These are phyloP conservation scores for Lunularia cruciata DNA, from an alignment of 225 moss, liverwort and hornwort genomes.

Conservation along the genomic window DNA sequence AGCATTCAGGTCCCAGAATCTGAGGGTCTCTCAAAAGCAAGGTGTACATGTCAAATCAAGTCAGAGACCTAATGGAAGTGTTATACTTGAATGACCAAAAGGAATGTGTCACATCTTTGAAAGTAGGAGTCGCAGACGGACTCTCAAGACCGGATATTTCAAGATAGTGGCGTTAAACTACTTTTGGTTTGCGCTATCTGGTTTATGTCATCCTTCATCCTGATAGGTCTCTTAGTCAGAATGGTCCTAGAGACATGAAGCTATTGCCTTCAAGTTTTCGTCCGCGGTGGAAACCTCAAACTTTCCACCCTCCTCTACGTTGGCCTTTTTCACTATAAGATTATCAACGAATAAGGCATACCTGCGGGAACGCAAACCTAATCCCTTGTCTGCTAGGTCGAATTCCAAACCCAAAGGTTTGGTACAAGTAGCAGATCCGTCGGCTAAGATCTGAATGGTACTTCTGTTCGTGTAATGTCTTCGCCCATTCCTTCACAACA, in stretches of 20 bases:
- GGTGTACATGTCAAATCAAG: too few species aligned
- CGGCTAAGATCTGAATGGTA: slow-evolving; percentile 60
- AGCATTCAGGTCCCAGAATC: too few species aligned
- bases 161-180: too few species aligned
- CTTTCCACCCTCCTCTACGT: slow-evolving; percentile 67
- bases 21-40: too few species aligned
- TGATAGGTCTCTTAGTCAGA: too few species aligned
- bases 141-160: too few species aligned
- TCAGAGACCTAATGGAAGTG: too few species aligned
- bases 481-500: slow-evolving; percentile 81
- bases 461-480: slow-evolving; percentile 53
- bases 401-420: slow-evolving; percentile 81
- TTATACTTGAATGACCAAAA: too few species aligned
- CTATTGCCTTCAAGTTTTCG: slow-evolving; percentile 45
- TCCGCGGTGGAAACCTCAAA: slow-evolving; percentile 66
- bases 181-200: too few species aligned
- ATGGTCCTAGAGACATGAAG: slow-evolving; percentile 20
- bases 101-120: too few species aligned
- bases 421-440: slow-evolving; percentile 73
- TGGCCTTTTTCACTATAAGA: slow-evolving; percentile 58
- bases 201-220: too few species aligned
- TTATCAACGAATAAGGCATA: slow-evolving; percentile 65
- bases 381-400: slow-evolving; percentile 72
- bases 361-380: slow-evolving; percentile 79
- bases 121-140: too few species aligned